phyloP scores from a whole-genome alignment of 345 rosid species.

The Physaria fendleri region DNA sequence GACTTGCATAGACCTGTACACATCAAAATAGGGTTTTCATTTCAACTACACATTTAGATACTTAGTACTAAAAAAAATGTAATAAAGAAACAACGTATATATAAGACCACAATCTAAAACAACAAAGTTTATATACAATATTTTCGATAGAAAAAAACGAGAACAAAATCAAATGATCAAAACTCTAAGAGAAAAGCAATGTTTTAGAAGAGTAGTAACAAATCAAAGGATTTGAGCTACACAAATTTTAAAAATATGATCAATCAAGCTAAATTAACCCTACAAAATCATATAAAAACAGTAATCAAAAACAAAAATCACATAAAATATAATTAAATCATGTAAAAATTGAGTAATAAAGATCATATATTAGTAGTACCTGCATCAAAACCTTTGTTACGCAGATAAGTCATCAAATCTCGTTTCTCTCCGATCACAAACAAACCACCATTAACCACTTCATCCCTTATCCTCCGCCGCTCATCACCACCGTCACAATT shows the following conservation, averaged over 20 bases:
- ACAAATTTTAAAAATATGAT: not conserved
- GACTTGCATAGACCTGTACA: constrained; percentile 76
- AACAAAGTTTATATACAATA: too few species aligned
- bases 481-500: constrained; percentile 14
- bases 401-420: constrained; percentile 45
- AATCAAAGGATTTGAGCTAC: not conserved
- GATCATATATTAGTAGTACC: constrained; percentile 41
- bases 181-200: not conserved
- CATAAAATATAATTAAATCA: not conserved
- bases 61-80: too few species aligned
- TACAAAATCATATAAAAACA: not conserved
- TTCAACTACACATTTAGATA: not conserved
- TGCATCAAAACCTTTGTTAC: constrained; percentile 64
- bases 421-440: constrained; percentile 35
- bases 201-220: not conserved
- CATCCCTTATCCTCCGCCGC: constrained; percentile 29
- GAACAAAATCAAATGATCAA: not conserved
- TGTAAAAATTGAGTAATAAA: not conserved
- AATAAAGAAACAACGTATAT: too few species aligned
- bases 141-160: not conserved
- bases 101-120: too few species aligned
- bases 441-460: constrained; percentile 23
- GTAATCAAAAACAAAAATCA: too few species aligned
- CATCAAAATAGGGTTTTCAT: not conserved
- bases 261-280: not conserved